These are phyloP conservation scores for Aspergillus hortae DNA, from an alignment of 2,329 filamentous ascomycete genomes.

Conservation along the genomic window DNA sequence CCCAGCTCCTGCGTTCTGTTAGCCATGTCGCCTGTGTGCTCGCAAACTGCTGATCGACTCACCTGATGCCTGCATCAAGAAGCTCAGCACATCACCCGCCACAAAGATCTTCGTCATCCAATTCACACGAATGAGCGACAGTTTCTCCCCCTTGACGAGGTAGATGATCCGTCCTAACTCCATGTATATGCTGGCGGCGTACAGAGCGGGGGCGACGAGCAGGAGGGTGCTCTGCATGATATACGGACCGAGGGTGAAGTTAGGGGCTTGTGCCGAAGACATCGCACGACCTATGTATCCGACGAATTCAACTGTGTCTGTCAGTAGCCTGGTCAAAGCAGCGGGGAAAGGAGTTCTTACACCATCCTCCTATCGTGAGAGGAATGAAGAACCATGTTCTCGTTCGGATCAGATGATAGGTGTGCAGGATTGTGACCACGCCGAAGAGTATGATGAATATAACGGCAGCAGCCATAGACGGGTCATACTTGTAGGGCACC, in stretches of 20 bases:
- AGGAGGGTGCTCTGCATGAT: conserved; percentile 24
- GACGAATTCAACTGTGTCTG: conserved; percentile 45
- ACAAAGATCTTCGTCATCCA: conserved; percentile 30
- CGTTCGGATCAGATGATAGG: conserved; percentile 19
- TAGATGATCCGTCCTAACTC: conserved; percentile 20
- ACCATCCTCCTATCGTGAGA: conserved; percentile 31
- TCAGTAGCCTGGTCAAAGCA: background rate
- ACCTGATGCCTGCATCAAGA: conserved; percentile 29
- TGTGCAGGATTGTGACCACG: conserved; percentile 16
- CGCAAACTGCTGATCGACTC: background rate
- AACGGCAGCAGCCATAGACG: conserved; percentile 22
- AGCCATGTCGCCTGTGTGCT: background rate
- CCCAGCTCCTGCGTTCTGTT: conserved; percentile 16
- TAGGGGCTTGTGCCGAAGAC: conserved; percentile 32
- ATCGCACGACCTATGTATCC: conserved; percentile 51
- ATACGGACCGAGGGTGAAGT: conserved; percentile 23
- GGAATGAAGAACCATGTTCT: conserved; percentile 27
- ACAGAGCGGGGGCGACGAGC: conserved; percentile 22
- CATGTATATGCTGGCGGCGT: conserved; percentile 29
- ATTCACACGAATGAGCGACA: conserved; percentile 18
- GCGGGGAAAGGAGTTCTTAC: conserved; percentile 21
- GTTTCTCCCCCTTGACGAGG: conserved; percentile 19
- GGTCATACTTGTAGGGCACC: conserved; percentile 21
- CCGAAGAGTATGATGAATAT: conserved; percentile 22
- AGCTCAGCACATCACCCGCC: conserved; percentile 26